Conservation (phyloP, 2,329 filamentous ascomycete species). For the Aspergillus nomiae region DNA sequence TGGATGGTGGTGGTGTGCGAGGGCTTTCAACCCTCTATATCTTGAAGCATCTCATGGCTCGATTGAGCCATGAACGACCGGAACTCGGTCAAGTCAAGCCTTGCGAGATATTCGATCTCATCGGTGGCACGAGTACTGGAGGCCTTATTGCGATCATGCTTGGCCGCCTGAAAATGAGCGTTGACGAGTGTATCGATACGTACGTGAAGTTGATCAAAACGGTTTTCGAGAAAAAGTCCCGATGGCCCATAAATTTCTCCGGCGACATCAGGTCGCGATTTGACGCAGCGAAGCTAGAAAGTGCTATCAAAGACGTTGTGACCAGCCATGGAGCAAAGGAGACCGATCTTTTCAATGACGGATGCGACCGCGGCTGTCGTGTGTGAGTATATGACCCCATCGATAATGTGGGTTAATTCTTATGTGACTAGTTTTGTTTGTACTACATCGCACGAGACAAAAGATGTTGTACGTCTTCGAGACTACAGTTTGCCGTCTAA, state of each 20-base stretch:
- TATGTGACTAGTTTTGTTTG: background rate
- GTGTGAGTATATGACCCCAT: background rate
- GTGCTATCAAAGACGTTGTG: background rate
- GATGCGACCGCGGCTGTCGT: background rate
- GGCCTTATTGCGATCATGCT: conserved; percentile 49
- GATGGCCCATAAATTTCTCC: background rate
- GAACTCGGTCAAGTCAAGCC: conserved; percentile 23
- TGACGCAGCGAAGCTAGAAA: background rate
- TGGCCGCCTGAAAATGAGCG: conserved; percentile 45
- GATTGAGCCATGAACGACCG: conserved; percentile 21
- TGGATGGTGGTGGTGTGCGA: conserved; percentile 42
- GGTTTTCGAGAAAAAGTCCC: conserved; percentile 22
- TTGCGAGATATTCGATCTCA: conserved; percentile 42
- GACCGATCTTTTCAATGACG: background rate
- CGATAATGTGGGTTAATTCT: background rate
- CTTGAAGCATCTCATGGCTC: conserved; percentile 33
- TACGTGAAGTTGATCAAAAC: conserved; percentile 25
- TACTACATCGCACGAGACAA: background rate
- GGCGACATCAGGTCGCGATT: background rate
- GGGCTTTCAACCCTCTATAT: conserved; percentile 40
- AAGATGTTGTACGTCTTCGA: background rate
- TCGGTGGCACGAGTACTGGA: conserved; percentile 39
- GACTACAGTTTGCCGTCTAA: background rate
- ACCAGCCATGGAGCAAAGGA: background rate
- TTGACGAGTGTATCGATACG: conserved; percentile 40